A percentile compares a stretch with the other conserved stretches of the same genome.
These are phyloP conservation scores for Sanchytrium tribonematis DNA, from an alignment of 371 early-diverging fungal genomes.

Conservation along the genomic window DNA sequence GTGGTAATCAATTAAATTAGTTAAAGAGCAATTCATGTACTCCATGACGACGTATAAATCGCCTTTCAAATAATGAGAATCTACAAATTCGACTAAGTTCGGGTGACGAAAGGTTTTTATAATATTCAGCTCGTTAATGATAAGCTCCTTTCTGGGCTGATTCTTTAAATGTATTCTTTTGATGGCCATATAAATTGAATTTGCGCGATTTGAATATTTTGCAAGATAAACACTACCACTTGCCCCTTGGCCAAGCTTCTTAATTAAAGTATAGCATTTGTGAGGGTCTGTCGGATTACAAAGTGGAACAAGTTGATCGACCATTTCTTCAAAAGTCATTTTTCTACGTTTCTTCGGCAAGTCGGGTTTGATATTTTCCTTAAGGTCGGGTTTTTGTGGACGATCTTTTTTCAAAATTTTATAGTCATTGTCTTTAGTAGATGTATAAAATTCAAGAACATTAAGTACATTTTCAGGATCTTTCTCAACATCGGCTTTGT, in stretches of 20 bases:
- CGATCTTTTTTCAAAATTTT: not conserved
- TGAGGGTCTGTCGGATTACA: constrained; percentile 31
- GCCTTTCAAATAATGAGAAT: constrained; percentile 38
- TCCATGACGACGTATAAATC: constrained; percentile 96
- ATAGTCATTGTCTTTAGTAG: not conserved
- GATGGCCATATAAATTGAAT: constrained; percentile 26
- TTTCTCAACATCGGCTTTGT: constrained; percentile 5
- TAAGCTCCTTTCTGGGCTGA: constrained; percentile 73
- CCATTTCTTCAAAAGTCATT: constrained; percentile 1
- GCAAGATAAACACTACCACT: constrained; percentile 85
- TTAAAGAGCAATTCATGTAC: constrained; percentile 88
- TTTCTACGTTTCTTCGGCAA: not conserved
- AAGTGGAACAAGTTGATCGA: not conserved
- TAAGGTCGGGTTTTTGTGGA: not conserved
- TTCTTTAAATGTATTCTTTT: constrained; percentile 80
- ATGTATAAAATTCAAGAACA: constrained; percentile 77
- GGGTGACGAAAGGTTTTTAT: constrained; percentile 80
- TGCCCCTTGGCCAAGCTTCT: constrained; percentile 88
- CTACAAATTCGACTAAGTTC: constrained; percentile 78
- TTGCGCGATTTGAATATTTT: constrained; percentile 16
- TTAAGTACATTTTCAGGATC: constrained; percentile 38
- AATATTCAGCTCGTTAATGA: constrained; percentile 77
- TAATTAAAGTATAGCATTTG: constrained; percentile 48
- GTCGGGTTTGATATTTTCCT: too few species aligned
- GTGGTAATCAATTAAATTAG: constrained; percentile 69